Evolutionary conservation across 345 rosid genomes (phyloP).

Genomic region (Carallia brachiata): DNA sequence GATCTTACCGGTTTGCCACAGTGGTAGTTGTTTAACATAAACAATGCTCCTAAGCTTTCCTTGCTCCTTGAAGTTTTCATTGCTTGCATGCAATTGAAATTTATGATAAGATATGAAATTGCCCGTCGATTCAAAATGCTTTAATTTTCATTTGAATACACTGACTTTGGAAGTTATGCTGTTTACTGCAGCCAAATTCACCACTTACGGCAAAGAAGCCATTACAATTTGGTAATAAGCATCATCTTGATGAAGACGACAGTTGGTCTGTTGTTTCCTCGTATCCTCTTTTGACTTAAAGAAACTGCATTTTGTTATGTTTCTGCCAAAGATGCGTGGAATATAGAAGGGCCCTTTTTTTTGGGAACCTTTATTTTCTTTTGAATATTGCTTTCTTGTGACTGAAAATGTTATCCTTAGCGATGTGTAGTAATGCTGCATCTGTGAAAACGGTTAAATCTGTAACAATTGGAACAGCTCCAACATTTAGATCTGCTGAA

Average conservation of each 20-base stretch:
- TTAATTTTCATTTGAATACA: too few species aligned
- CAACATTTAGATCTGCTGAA: constrained; percentile 66
- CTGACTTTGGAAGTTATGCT: too few species aligned
- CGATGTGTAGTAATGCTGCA: constrained; percentile 57
- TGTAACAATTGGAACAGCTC: constrained; percentile 84
- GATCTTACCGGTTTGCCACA: too few species aligned
- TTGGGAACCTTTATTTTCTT: background rate
- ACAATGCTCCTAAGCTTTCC: too few species aligned
- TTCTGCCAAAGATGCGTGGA: background rate
- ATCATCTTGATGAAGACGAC: constrained; percentile 79
- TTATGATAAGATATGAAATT: too few species aligned
- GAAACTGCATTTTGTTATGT: background rate
- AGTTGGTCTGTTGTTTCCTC: constrained; percentile 78
- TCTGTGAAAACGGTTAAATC: constrained; percentile 62
- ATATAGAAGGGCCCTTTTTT: too few species aligned
- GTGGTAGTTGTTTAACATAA: too few species aligned
- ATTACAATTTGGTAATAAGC: constrained; percentile 50
- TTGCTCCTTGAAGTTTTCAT: too few species aligned
- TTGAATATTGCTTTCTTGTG: constrained; percentile 3
- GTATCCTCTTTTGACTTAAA: constrained; percentile 53
- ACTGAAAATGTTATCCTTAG: constrained; percentile 48
- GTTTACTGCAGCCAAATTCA: constrained; percentile 45
- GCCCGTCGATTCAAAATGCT: too few species aligned
- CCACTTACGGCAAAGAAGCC: constrained; percentile 52
- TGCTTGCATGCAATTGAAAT: too few species aligned